A percentile compares a stretch with the other conserved stretches of the same genome.
These are phyloP conservation scores for Huntiella abstrusa DNA, from an alignment of 2,329 filamentous ascomycete species.

Conservation along the genomic window DNA sequence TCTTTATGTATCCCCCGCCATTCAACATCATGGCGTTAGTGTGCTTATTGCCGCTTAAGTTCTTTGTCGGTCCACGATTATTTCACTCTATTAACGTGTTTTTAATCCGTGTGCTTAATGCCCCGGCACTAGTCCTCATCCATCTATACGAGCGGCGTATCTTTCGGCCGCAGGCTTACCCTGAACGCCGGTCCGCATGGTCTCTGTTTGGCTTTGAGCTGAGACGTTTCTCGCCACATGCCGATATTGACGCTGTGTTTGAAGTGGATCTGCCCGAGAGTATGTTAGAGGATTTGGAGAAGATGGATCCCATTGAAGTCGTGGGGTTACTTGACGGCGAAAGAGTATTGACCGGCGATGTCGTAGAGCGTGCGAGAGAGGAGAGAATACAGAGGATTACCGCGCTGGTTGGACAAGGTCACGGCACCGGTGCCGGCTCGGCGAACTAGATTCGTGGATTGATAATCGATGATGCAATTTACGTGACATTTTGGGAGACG, in stretches of 20 bases:
- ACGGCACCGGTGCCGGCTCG: too few relatives aligned
- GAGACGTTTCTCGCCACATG: slow-evolving; percentile 33
- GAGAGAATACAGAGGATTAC: background rate
- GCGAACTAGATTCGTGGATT: too few relatives aligned
- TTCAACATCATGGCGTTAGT: slow-evolving; percentile 50
- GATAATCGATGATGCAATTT: too few relatives aligned
- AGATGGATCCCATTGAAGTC: slow-evolving; percentile 19
- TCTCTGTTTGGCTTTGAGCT: slow-evolving; percentile 24
- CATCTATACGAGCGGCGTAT: slow-evolving; percentile 40
- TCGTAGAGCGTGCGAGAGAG: background rate
- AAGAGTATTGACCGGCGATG: slow-evolving; percentile 5
- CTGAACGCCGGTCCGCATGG: slow-evolving; percentile 1
- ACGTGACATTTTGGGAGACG: too few relatives aligned
- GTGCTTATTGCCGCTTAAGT: slow-evolving; percentile 45
- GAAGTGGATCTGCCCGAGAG: slow-evolving; percentile 35
- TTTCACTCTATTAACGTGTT: slow-evolving; percentile 58
- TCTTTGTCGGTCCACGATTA: slow-evolving; percentile 38
- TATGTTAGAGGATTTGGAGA: slow-evolving; percentile 18
- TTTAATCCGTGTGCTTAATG: slow-evolving; percentile 42
- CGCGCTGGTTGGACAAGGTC: too few relatives aligned
- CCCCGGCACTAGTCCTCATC: slow-evolving; percentile 42
- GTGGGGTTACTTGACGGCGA: slow-evolving; percentile 19
- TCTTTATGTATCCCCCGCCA: slow-evolving; percentile 51
- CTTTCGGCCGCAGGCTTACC: slow-evolving; percentile 16
- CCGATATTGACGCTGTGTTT: slow-evolving; percentile 41